A percentile compares a stretch with the other conserved stretches of the same genome.
phyloP scores from a whole-genome alignment of 2,329 filamentous ascomycete genomes.

The Diaporthe ampelina region DNA sequence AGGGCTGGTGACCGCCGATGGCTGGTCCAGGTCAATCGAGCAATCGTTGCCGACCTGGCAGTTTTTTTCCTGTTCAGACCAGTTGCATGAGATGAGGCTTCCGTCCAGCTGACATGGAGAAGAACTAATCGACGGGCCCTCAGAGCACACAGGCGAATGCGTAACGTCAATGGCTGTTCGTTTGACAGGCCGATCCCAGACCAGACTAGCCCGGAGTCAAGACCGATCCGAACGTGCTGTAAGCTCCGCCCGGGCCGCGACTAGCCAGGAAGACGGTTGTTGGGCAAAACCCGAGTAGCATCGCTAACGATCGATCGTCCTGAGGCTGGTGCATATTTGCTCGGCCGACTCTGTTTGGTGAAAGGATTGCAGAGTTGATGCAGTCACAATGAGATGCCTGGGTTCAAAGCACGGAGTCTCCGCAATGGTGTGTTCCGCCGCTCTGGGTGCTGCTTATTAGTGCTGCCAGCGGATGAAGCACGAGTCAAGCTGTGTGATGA shows the following conservation, averaged over 20 bases:
- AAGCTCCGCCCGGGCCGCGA: conserved; percentile 1
- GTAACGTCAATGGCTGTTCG: conserved; percentile 12
- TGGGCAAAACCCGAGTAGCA: not conserved
- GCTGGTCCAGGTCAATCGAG: conserved; percentile 20
- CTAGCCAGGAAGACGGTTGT: not conserved
- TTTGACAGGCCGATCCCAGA: not conserved
- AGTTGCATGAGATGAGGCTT: conserved; percentile 26
- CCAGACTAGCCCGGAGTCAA: not conserved
- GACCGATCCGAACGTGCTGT: not conserved
- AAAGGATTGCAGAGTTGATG: not conserved
- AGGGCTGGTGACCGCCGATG: conserved; percentile 6
- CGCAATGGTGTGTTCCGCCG: conserved; percentile 1
- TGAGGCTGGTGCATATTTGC: not conserved
- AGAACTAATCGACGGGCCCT: not conserved
- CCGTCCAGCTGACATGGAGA: conserved; percentile 17
- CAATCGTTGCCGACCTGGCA: not conserved
- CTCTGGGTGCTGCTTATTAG: not conserved
- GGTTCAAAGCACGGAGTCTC: not conserved
- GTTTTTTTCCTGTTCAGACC: conserved; percentile 18
- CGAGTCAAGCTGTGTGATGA: conserved; percentile 26
- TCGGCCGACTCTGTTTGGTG: not conserved
- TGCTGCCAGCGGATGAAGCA: conserved; percentile 21
- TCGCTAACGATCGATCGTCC: not conserved
- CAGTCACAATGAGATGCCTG: not conserved
- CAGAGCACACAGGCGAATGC: not conserved